Percentiles rank a stretch among this genome's conserved stretches.
Conservation (phyloP, 306 rosid species). For the Quercus suber region DNA sequence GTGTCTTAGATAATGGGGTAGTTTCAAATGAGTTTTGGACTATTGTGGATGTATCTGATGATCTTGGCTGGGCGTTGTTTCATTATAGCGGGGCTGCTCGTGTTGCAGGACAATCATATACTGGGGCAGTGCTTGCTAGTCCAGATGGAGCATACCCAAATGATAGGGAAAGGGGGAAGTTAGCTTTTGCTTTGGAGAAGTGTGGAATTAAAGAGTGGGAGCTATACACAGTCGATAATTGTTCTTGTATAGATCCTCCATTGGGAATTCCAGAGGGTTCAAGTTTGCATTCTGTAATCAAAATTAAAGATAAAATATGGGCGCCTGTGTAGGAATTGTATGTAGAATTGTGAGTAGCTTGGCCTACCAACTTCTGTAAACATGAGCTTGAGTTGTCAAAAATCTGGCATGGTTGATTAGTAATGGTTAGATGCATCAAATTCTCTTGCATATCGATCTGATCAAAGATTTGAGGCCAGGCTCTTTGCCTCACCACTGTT, state of each 20-base stretch:
- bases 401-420: neutral
- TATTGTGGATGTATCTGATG: constrained; percentile 63
- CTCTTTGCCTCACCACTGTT: neutral
- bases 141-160: constrained; percentile 68
- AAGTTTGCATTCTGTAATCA: constrained; percentile 38
- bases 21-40: constrained; percentile 92
- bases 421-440: neutral
- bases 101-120: constrained; percentile 83
- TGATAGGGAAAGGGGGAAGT: constrained; percentile 32
- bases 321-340: neutral
- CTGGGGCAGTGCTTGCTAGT: constrained; percentile 82
- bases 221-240: constrained; percentile 53
- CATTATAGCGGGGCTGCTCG: constrained; percentile 82
- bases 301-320: constrained; percentile 33
- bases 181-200: constrained; percentile 55
- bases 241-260: constrained; percentile 59
- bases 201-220: constrained; percentile 83
- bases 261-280: constrained; percentile 79
- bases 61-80: constrained; percentile 86
- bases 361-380: neutral
- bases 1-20: constrained; percentile 85
- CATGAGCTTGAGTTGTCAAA: neutral
- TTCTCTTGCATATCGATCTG: neutral
- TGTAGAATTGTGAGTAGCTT: neutral
- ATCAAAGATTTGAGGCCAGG: neutral